A percentile compares a stretch with the other conserved stretches of the same genome.
Conservation (phyloP, 148 eudicot species). For the Arctostaphylos glauca region DNA sequence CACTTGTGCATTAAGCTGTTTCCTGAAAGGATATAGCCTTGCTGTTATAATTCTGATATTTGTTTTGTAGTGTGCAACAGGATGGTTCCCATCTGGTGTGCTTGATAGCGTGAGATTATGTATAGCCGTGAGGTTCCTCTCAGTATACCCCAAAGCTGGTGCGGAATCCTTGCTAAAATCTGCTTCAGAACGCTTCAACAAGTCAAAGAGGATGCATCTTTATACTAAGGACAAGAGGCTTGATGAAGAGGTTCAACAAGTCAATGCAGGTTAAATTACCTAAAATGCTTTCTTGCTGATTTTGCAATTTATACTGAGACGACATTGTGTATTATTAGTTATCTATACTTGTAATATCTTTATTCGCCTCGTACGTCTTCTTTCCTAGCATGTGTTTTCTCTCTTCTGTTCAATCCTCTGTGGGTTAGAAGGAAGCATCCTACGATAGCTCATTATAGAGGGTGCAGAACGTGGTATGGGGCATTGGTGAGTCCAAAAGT, state of each 20-base stretch:
- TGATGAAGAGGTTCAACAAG: conserved; percentile 41
- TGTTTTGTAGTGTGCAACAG: conserved; percentile 56
- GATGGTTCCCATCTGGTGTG: conserved; percentile 66
- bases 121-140: conserved; percentile 64
- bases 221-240: conserved; percentile 34
- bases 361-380: background rate
- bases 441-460: too few relatives aligned
- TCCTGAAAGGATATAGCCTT: background rate
- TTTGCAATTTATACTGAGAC: background rate
- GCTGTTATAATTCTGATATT: background rate
- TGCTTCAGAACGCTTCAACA: conserved; percentile 54
- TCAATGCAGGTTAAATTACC: conserved; percentile 41
- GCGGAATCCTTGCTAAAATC: conserved; percentile 56
- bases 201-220: conserved; percentile 51
- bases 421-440: too few relatives aligned
- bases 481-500: too few relatives aligned
- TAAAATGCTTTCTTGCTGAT: background rate
- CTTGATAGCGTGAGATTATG: conserved; percentile 55
- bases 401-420: background rate
- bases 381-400: background rate
- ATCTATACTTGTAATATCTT: background rate
- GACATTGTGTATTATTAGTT: too few relatives aligned
- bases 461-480: too few relatives aligned
- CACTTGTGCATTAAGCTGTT: background rate
- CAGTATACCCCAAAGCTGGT: conserved; percentile 59